Conservation (phyloP, 2,329 filamentous ascomycete species). For the Colletotrichum siamense region DNA sequence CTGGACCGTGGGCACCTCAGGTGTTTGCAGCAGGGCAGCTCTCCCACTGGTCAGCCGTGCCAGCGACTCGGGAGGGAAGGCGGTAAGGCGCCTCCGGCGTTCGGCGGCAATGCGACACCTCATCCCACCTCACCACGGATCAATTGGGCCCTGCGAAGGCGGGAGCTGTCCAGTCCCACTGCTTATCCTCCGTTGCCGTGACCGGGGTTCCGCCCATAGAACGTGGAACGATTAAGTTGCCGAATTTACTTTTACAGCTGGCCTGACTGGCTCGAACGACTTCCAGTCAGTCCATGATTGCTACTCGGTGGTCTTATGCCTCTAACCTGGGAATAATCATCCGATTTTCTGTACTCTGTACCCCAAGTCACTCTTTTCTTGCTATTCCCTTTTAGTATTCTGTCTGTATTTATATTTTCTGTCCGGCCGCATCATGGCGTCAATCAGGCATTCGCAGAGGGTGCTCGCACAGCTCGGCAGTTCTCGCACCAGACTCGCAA, state of each 20-base stretch:
- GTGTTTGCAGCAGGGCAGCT: neutral
- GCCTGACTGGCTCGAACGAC: constrained; percentile 21
- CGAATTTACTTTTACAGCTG: constrained; percentile 22
- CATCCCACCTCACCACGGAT: neutral
- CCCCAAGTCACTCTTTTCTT: constrained; percentile 9
- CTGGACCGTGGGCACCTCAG: neutral
- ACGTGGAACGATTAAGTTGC: constrained; percentile 18
- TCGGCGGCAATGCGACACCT: constrained; percentile 11
- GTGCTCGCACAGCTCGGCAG: constrained; percentile 16
- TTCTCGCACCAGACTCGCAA: constrained; percentile 10
- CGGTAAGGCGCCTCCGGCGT: constrained; percentile 8
- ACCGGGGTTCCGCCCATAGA: constrained; percentile 9
- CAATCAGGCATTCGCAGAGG: neutral
- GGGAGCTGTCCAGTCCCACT: neutral
- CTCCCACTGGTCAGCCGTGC: neutral
- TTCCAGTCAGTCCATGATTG: constrained; percentile 19
- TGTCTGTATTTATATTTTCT: constrained; percentile 2
- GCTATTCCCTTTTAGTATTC: neutral
- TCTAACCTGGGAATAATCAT: constrained; percentile 12
- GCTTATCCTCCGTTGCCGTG: neutral
- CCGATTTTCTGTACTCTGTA: constrained; percentile 4
- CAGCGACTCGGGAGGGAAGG: neutral
- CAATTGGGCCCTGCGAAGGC: neutral
- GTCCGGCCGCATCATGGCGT: constrained; percentile 7
- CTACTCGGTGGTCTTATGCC: constrained; percentile 14